Base-by-base conservation (phyloP, 2,329 filamentous ascomycete genomes). In the Polytolypa hystricis region DNA sequence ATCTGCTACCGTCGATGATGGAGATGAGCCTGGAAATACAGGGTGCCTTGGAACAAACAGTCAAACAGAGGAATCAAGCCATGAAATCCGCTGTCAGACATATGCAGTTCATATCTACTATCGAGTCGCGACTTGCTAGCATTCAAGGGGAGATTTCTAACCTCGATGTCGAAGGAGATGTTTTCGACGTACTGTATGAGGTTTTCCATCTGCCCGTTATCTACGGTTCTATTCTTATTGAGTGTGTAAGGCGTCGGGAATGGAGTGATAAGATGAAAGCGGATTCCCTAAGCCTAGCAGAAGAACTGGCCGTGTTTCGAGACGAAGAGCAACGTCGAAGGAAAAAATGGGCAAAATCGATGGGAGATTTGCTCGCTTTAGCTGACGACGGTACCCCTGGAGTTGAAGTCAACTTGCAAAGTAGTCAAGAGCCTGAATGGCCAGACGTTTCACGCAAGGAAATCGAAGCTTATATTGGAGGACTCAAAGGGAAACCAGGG, bases 181-280 rank as follows among this genome's bases (percentile, higher is more conserved):
- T 82, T 0, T 87, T 95, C 54, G 81, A 93, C 44, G 74, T 84
- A 27, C 69, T 98, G 15, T 77, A 79, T 12, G 69, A 84, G 15
- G 79, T 95, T 23, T 79, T 87, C 29, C 78, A 87, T 44, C 71
- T 96, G 19, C 91, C 91, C 0, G 80, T 81, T 39, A 78, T 93
- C 49, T 98, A 96, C 55, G 87, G 87, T 0, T 87, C 86, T 2
- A 82, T 94, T 40, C 66, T 93, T 14, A 74, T 84, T 3, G 91
- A 98, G 60, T 81, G 85, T 11, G 76, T 95, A 27, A 76, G 84
- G 39, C 79, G 91, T 15, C 79, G 79, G 21, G 87, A 95, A 60
- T 98, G 91, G 87, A 77, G 75, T 9, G 84, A 93, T 35, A 94
- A 93, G 60, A 81, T 96, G 57, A 84, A 81, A 54, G 73, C 75